Conservation (phyloP, 352 stramenopile genomes). For the Phytophthora chlamydospora region DNA sequence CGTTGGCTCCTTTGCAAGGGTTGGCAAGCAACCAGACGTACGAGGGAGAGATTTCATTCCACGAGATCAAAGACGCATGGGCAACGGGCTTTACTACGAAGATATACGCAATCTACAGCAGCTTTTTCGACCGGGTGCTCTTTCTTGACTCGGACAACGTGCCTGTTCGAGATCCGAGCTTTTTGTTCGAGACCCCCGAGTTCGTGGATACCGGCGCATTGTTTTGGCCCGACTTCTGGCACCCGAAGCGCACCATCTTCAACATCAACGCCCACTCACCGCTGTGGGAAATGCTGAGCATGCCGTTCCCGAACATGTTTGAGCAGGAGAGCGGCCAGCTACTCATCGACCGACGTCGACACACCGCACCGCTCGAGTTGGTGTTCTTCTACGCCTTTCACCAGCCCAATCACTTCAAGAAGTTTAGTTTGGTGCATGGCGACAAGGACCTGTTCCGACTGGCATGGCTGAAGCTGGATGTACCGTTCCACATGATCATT, state of each 20-base stretch:
- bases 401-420: slow-evolving; percentile 35
- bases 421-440: slow-evolving; percentile 38
- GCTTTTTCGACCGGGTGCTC: slow-evolving; percentile 37
- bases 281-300: slow-evolving; percentile 45
- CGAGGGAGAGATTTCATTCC: slow-evolving; percentile 18
- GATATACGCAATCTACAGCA: slow-evolving; percentile 42
- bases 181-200: slow-evolving; percentile 39
- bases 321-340: slow-evolving; percentile 64
- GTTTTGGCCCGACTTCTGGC: slow-evolving; percentile 21
- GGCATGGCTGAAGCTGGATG: slow-evolving; percentile 47
- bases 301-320: slow-evolving; percentile 53
- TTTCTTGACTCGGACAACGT: slow-evolving; percentile 58
- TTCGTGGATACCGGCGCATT: slow-evolving; percentile 43
- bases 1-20: slow-evolving; percentile 9
- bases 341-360: slow-evolving; percentile 39
- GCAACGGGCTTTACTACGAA: slow-evolving; percentile 48
- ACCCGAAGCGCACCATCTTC: slow-evolving; percentile 57
- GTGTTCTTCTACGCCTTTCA: slow-evolving; percentile 45
- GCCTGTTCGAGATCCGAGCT: slow-evolving; percentile 42
- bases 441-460: slow-evolving; percentile 61
- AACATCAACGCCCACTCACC: slow-evolving; percentile 54
- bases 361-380: slow-evolving; percentile 21
- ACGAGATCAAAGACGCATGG: slow-evolving; percentile 30
- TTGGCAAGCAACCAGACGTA: slow-evolving; percentile 1
- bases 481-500: slow-evolving; percentile 51